Base-by-base conservation (phyloP, 345 rosid species). In the Litchi chinensis region DNA sequence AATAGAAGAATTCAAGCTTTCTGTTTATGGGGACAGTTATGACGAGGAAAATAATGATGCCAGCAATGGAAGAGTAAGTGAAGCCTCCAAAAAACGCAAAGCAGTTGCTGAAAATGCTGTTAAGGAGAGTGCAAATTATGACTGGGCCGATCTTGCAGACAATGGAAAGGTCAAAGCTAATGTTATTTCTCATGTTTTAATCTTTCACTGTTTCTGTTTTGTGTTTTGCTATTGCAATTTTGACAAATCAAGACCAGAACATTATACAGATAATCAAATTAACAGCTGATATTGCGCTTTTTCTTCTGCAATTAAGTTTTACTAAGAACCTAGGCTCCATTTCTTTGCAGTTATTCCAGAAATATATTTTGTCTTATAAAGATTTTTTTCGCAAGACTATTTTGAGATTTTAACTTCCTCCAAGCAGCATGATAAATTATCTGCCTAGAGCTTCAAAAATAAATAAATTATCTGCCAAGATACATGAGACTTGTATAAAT, bases 61-160 rank as follows among this genome's bases (percentile, higher is more conserved):
- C 21, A 81, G 83, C 71, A 75, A 88, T 82, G 88, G 75, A 65
- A 91, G 87, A 84, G 81, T 21, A 39, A 84, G 82, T 10, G 91
- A 87, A 15, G 83, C 90, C 57, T 77, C 95, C 26, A 89, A 79
- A 77, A 96, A 93, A 80, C 91, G 98, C 39, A 92, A 93, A 87
- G 90, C 90, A 13, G 66, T 71, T 68, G 70, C 84, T 18, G 93
- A 85, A 69, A 82, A 82, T 82, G 98, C 89, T 0, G 81, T 66
- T 11, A 82, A 83, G 82, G 84, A 74, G 79, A 74, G 77, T 68
- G 84, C 86, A 50, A 88, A 83, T 64, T 96, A 88, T 79, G 82
- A 92, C 77, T 96, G 90, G 95, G 83, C 80, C 8, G 90, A 82
- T 76, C 93, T 94, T 76, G 95, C 97, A n/a, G 88, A 92, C 79